Percentiles rank a stretch among this genome's conserved stretches.
These are phyloP conservation scores for Bidens hawaiensis DNA, from an alignment of 140 eudicot species.

Conservation along the genomic window DNA sequence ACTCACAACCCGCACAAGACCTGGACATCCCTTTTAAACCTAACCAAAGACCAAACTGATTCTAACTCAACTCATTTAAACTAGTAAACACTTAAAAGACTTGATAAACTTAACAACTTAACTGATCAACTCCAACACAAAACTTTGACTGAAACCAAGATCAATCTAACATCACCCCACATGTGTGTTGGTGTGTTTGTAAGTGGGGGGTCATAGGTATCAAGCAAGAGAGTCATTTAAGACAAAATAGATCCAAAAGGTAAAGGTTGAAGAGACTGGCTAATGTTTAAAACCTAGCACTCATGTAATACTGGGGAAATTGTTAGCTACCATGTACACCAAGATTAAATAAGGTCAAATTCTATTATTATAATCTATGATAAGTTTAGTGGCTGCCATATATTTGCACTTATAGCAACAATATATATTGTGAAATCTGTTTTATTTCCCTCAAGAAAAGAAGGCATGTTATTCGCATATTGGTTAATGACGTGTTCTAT, in stretches of 20 bases:
- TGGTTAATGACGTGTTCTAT: background rate
- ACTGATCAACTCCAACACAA: no score
- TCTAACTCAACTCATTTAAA: no score
- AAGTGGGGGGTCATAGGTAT: background rate
- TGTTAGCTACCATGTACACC: background rate
- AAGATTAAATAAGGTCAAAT: background rate
- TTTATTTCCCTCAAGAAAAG: background rate
- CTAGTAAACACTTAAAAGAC: no score
- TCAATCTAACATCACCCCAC: no score
- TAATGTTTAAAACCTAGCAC: background rate
- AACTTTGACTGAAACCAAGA: no score
- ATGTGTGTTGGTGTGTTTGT: no score
- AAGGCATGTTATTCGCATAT: constrained; percentile 4
- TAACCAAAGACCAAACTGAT: no score
- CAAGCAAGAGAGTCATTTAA: background rate
- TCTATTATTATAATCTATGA: background rate
- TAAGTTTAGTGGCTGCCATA: background rate
- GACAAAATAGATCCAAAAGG: background rate
- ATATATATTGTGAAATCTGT: background rate
- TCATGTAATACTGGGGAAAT: background rate
- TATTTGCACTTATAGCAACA: background rate
- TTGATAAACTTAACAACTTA: no score
- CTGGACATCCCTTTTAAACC: no score
- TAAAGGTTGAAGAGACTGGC: background rate
- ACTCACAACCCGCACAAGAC: no score